Conservation (phyloP, 2,329 filamentous ascomycete genomes). For the Penicillium griseofulvum region DNA sequence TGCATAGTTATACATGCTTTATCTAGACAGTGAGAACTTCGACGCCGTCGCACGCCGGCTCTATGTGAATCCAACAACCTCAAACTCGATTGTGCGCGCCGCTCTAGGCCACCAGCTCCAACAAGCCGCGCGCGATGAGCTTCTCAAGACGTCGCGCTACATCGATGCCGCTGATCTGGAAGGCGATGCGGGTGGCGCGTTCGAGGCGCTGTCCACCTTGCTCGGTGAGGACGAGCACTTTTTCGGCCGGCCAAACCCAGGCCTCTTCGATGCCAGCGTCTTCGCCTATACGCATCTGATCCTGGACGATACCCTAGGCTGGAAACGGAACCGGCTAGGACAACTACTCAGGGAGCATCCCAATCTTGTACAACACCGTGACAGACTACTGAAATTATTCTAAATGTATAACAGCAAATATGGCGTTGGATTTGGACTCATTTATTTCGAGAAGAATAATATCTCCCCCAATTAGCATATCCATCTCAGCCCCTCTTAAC, state of each 20-base stretch:
- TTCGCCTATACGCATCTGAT: slow-evolving; percentile 88
- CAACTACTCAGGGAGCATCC: slow-evolving; percentile 56
- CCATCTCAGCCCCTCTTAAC: slow-evolving; percentile 27
- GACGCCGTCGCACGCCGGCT: slow-evolving; percentile 63
- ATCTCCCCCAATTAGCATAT: neutral
- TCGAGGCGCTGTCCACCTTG: slow-evolving; percentile 59
- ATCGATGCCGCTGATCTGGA: slow-evolving; percentile 59
- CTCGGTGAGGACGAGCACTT: slow-evolving; percentile 62
- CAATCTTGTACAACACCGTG: slow-evolving; percentile 64
- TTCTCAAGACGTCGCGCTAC: slow-evolving; percentile 59
- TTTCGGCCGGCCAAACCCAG: slow-evolving; percentile 58
- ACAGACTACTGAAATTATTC: slow-evolving; percentile 58
- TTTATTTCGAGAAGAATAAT: slow-evolving; percentile 5
- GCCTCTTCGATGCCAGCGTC: slow-evolving; percentile 80
- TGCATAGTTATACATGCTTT: slow-evolving; percentile 70
- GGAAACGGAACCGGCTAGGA: slow-evolving; percentile 62
- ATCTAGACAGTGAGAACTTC: slow-evolving; percentile 69
- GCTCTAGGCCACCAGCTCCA: slow-evolving; percentile 66
- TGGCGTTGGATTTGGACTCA: neutral
- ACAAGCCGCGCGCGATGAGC: slow-evolving; percentile 69
- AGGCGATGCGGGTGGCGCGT: slow-evolving; percentile 60
- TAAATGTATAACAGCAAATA: slow-evolving; percentile 21
- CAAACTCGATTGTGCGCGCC: slow-evolving; percentile 60
- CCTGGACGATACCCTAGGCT: slow-evolving; percentile 61
- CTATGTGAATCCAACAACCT: slow-evolving; percentile 65